These are phyloP conservation scores for Xylaria sp. DNA, from an alignment of 2,329 filamentous ascomycete genomes.

Conservation along the genomic window DNA sequence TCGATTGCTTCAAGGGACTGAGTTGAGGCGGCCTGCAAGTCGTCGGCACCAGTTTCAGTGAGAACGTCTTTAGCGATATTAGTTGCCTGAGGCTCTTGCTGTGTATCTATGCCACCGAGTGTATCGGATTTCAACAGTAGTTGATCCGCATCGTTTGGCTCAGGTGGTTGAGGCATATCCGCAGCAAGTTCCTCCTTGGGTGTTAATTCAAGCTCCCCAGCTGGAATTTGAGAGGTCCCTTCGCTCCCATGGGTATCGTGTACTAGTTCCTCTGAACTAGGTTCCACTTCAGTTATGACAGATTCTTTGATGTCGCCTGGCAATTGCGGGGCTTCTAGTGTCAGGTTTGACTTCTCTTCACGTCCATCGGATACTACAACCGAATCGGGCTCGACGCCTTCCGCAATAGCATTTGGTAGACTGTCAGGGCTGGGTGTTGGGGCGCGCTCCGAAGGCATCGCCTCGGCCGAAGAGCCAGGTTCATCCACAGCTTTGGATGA, in stretches of 20 bases:
- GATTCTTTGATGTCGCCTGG: background rate
- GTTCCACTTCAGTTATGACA: background rate
- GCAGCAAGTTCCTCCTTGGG: slow-evolving; percentile 3
- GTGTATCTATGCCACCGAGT: slow-evolving; percentile 43
- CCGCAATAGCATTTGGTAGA: slow-evolving; percentile 3
- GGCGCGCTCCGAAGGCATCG: slow-evolving; percentile 5
- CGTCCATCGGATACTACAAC: background rate
- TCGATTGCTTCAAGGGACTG: slow-evolving; percentile 38
- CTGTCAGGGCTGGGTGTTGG: background rate
- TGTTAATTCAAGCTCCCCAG: background rate
- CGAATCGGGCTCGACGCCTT: background rate
- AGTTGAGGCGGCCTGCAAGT: slow-evolving; percentile 37
- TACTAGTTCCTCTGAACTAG: slow-evolving; percentile 6
- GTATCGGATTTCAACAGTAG: slow-evolving; percentile 38
- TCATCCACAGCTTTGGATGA: slow-evolving; percentile 15
- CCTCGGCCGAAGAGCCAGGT: background rate
- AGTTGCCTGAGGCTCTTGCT: slow-evolving; percentile 37
- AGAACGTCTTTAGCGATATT: slow-evolving; percentile 39
- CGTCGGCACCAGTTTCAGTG: slow-evolving; percentile 31
- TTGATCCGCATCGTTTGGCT: slow-evolving; percentile 40
- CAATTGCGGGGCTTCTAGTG: slow-evolving; percentile 5
- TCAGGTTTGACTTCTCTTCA: background rate
- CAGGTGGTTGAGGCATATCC: slow-evolving; percentile 35
- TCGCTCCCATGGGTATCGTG: slow-evolving; percentile 6
- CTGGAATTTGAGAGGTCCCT: background rate